Evolutionary conservation across 495 filamentous ascomycete genomes (phyloP).

Genomic region (Lindgomyces ingoldianus): DNA sequence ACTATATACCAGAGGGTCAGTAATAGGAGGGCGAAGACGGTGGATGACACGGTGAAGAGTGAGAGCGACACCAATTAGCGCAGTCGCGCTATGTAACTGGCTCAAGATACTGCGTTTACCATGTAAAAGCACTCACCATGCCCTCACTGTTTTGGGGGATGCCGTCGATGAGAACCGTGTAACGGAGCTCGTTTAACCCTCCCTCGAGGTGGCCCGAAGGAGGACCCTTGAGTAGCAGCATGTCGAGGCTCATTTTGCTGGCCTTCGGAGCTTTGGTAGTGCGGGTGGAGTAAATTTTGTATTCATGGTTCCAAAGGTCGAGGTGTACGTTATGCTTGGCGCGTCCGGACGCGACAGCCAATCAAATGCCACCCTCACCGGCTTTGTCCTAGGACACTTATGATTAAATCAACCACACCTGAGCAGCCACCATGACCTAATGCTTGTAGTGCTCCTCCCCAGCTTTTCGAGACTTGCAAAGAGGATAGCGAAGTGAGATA

Average conservation of each 20-base stretch:
- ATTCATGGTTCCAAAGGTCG: neutral
- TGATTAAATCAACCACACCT: too few species aligned
- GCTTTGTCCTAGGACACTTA: too few species aligned
- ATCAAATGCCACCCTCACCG: neutral
- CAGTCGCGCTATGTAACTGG: too few species aligned
- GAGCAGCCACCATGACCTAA: neutral
- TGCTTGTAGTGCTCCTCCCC: neutral
- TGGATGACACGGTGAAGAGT: neutral
- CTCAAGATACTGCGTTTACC: too few species aligned
- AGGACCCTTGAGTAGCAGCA: constrained; percentile 63
- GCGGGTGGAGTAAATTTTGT: neutral
- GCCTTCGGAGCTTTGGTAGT: neutral
- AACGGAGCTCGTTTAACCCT: constrained; percentile 71
- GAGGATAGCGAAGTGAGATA: neutral
- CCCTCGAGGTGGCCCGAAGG: constrained; percentile 65
- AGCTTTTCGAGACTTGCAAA: neutral
- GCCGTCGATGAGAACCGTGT: constrained; percentile 74
- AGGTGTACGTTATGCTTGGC: neutral
- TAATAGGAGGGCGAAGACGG: neutral
- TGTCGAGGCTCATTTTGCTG: constrained; percentile 35
- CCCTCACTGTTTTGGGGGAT: constrained; percentile 83
- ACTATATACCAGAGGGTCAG: too few species aligned
- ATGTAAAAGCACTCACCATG: constrained; percentile 86
- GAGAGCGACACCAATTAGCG: too few species aligned
- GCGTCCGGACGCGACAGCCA: neutral